Evolutionary conservation across 2,329 filamentous ascomycete genomes (phyloP).

Genomic region (Didymosphaeria variabile): DNA sequence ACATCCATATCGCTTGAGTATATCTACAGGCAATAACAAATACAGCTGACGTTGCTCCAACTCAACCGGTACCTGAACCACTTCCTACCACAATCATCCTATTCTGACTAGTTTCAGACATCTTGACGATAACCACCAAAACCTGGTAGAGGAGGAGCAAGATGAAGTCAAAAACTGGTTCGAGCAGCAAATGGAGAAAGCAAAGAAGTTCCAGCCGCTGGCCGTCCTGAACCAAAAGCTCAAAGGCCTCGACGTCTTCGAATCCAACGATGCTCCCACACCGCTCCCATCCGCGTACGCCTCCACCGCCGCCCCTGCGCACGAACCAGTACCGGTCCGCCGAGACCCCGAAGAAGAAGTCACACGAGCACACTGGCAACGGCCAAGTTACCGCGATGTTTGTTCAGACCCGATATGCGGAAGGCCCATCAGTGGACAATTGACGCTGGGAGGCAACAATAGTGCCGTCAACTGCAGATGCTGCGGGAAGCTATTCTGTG

Average conservation of each 20-base stretch:
- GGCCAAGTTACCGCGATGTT: conserved; percentile 73
- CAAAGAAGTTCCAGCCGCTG: conserved; percentile 90
- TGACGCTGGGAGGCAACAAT: conserved; percentile 78
- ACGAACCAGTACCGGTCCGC: conserved; percentile 38
- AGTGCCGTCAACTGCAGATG: conserved; percentile 92
- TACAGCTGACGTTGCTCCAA: conserved; percentile 86
- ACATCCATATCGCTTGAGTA: conserved; percentile 24
- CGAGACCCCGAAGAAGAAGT: conserved; percentile 90
- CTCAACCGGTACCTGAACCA: conserved; percentile 66
- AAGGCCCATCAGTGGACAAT: conserved; percentile 50
- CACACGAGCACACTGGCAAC: conserved; percentile 88
- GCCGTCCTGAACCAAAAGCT: conserved; percentile 93
- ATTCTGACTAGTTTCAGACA: conserved; percentile 60
- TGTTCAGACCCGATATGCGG: conserved; percentile 91
- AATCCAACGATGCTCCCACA: conserved; percentile 78
- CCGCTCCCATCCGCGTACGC: conserved; percentile 46
- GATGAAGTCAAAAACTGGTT: conserved; percentile 98
- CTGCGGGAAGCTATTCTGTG: conserved; percentile 93
- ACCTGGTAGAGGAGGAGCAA: conserved; percentile 86
- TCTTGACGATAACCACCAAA: conserved; percentile 89
- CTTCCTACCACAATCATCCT: conserved; percentile 16
- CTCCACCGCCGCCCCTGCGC: conserved; percentile 44
- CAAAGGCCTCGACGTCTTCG: conserved; percentile 90
- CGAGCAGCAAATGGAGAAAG: conserved; percentile 91
- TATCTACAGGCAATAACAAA: conserved; percentile 32